A percentile compares a stretch with the other conserved stretches of the same genome.
phyloP scores from a whole-genome alignment of 495 filamentous ascomycete species.

The Talaromyces proteolyticus region DNA sequence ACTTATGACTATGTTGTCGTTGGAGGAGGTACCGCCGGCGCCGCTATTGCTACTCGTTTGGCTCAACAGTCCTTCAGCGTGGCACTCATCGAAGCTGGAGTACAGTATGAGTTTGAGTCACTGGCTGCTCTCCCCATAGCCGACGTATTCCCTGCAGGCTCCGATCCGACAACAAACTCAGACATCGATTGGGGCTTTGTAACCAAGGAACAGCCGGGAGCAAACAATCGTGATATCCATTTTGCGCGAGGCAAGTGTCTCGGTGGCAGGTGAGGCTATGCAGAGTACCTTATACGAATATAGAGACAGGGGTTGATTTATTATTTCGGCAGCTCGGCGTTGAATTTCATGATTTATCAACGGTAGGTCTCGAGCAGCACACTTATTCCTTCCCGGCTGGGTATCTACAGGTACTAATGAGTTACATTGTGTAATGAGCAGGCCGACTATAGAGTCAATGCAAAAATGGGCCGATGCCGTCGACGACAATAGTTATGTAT shows the following conservation, averaged over 20 bases:
- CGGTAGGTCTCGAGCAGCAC: slow-evolving; percentile 15
- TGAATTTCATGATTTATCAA: slow-evolving; percentile 49
- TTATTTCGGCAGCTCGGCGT: slow-evolving; percentile 27
- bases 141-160: slow-evolving; percentile 16
- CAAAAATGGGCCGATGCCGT: slow-evolving; percentile 52
- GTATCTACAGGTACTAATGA: too few species aligned
- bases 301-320: slow-evolving; percentile 18
- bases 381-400: too few species aligned
- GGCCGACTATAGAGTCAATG: slow-evolving; percentile 28
- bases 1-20: slow-evolving; percentile 48
- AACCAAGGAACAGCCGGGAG: slow-evolving; percentile 22
- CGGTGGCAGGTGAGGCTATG: not conserved
- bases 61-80: slow-evolving; percentile 28
- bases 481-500: slow-evolving; percentile 49
- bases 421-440: too few species aligned
- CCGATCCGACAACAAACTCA: slow-evolving; percentile 16
- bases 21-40: slow-evolving; percentile 51
- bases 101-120: slow-evolving; percentile 45
- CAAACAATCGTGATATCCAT: slow-evolving; percentile 1
- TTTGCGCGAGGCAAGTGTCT: slow-evolving; percentile 29
- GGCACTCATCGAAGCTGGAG: slow-evolving; percentile 53
- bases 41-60: slow-evolving; percentile 42
- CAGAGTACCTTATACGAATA: not conserved
- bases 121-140: slow-evolving; percentile 29
- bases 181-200: slow-evolving; percentile 46